phyloP scores from a whole-genome alignment of 306 rosid species.

The Inga laurina region DNA sequence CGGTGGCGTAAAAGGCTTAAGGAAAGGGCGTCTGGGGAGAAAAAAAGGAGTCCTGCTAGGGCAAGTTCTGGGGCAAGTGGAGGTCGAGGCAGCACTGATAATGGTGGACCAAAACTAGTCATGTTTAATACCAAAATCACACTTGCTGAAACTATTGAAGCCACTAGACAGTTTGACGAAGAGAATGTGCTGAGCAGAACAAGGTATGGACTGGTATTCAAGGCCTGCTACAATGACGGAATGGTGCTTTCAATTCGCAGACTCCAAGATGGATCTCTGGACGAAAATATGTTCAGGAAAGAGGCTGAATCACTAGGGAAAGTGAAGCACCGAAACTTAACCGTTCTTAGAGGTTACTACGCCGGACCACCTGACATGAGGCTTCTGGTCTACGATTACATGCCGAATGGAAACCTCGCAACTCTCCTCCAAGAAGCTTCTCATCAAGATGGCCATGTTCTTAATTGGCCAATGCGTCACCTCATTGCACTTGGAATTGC shows the following conservation, averaged over 20 bases:
- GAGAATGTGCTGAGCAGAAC: conserved; percentile 94
- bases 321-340: conserved; percentile 78
- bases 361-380: conserved; percentile 80
- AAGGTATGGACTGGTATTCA: conserved; percentile 76
- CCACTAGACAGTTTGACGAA: conserved; percentile 90
- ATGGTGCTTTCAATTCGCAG: conserved; percentile 91
- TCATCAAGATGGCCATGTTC: conserved; percentile 96
- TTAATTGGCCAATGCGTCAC: conserved; percentile 99
- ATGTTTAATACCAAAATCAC: conserved; percentile 91
- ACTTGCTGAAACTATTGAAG: conserved; percentile 83
- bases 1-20: conserved; percentile 86
- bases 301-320: conserved; percentile 85
- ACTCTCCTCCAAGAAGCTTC: conserved; percentile 99
- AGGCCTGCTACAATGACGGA: conserved; percentile 88
- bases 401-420: conserved; percentile 97
- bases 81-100: conserved; percentile 84
- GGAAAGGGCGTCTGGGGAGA: conserved; percentile 67
- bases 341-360: conserved; percentile 91
- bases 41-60: conserved; percentile 78
- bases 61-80: conserved; percentile 85
- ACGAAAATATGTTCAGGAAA: conserved; percentile 81
- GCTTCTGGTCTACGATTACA: conserved; percentile 82
- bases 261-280: conserved; percentile 67
- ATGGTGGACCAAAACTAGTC: conserved; percentile 82
- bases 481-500: conserved; percentile 94